Base-by-base conservation (phyloP, 1,139 yeast species). In the Candida mesenterica region DNA sequence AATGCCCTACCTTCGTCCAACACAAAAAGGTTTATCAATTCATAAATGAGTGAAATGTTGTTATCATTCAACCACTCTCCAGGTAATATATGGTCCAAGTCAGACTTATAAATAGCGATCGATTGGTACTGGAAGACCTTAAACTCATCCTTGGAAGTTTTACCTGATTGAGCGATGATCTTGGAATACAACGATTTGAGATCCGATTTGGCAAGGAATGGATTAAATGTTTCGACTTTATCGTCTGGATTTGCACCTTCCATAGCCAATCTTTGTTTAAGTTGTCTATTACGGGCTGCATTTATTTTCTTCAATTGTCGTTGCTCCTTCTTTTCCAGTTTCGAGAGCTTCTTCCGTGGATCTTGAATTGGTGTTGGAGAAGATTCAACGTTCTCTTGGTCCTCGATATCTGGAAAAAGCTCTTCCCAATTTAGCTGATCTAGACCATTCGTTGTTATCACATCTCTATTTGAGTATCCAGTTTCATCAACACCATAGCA, bases 31-130 rank as follows among this genome's bases (percentile, higher is more conserved):
- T 33, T 44, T 30, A 85, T 57, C 43, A 73, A 67, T 52, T 82
- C 89, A 54, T 71, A 83, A 16, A 81, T 58, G 40, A 83, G 75
- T 1, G 85, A 65, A 25, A 85, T 72, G 44, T 81, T 77, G 49
- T 81, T 82, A 50, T 84, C 94, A 48, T 79, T 81, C 22, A 85
- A 60, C 94, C 94, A 84, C 50, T 81, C 83, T 20, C 76, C 84
- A 2, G 75, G 73, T 18, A 65, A 40, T 1, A 68, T 45, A 38
- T 59, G 68, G 22, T 57, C 59, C 26, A 65, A 40, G 43, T 69
- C 75, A 0, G 68, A 59, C 28, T 55, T 51, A 45, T 68, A 69
- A 14, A 68, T 42, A 14, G 73, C 69, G 26, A 68, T 55, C 19
- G 72, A 65, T 28, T 62, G 64, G 42, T 59, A 68, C 40, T 68